A percentile compares a stretch with the other conserved stretches of the same genome.
Conservation (phyloP, 345 rosid genomes). For the Brassica incana region DNA sequence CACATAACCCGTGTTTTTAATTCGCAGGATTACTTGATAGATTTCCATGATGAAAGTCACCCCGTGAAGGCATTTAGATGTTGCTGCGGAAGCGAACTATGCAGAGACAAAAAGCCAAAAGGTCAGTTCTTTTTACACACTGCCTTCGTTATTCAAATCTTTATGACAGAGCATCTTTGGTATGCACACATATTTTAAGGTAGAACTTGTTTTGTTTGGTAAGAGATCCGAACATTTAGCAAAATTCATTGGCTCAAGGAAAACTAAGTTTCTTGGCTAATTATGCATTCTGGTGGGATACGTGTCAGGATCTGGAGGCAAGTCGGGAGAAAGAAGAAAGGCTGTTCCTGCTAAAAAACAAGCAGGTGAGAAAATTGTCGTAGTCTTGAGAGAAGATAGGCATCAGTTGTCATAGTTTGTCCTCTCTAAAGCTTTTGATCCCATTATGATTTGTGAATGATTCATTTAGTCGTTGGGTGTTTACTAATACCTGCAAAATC, state of each 20-base stretch:
- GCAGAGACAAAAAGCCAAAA: constrained; percentile 51
- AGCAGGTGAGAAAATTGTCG: constrained; percentile 28
- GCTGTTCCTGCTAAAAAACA: constrained; percentile 29
- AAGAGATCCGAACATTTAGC: not conserved
- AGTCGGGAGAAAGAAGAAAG: constrained; percentile 37
- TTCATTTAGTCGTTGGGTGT: not conserved
- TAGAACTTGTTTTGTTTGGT: not conserved
- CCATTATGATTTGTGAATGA: constrained; percentile 2
- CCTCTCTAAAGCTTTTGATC: not conserved
- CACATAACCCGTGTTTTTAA: not conserved
- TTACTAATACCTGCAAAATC: not conserved
- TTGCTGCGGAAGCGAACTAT: constrained; percentile 61
- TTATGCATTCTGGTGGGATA: not conserved
- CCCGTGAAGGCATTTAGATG: constrained; percentile 80
- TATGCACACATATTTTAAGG: constrained; percentile 1
- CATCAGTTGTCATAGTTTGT: not conserved
- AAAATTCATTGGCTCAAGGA: constrained; percentile 7
- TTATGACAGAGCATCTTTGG: not conserved
- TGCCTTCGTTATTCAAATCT: constrained; percentile 6
- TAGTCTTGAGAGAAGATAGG: not conserved
- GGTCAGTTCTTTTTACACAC: too few species aligned
- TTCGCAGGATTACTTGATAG: constrained; percentile 83
- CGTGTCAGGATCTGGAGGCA: constrained; percentile 34
- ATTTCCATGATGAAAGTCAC: constrained; percentile 62
- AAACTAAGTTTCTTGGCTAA: constrained; percentile 11